A percentile compares a stretch with the other conserved stretches of the same genome.
Conservation (phyloP, 805 yeast genomes). For the Metschnikowia similis region DNA sequence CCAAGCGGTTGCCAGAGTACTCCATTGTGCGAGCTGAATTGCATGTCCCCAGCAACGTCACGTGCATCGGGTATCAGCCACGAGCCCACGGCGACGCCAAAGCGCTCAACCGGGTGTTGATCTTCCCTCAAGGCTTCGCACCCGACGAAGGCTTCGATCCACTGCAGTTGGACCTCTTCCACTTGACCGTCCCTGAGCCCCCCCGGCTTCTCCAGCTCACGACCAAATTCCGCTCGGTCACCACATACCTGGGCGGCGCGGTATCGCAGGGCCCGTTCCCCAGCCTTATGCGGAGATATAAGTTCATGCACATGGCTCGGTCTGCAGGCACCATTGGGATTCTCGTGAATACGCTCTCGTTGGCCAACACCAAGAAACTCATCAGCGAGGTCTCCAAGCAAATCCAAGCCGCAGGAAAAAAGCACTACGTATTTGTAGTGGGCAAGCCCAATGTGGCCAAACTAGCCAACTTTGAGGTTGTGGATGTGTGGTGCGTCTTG, state of each 20-base stretch:
- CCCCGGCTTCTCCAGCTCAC: slow-evolving; percentile 74
- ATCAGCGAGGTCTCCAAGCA: slow-evolving; percentile 57
- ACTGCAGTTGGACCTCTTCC: slow-evolving; percentile 57
- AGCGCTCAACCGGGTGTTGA: slow-evolving; percentile 16
- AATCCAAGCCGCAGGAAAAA: slow-evolving; percentile 75
- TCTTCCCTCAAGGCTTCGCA: not conserved
- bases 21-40: slow-evolving; percentile 33
- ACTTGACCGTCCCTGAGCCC: slow-evolving; percentile 67
- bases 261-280: slow-evolving; percentile 62
- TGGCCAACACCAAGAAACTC: slow-evolving; percentile 66
- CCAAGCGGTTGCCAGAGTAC: slow-evolving; percentile 24
- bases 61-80: slow-evolving; percentile 41
- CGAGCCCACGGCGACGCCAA: not conserved
- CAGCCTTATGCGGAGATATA: slow-evolving; percentile 76
- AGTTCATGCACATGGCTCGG: slow-evolving; percentile 82
- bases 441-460: slow-evolving; percentile 98
- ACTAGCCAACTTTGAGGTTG: slow-evolving; percentile 89
- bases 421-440: slow-evolving; percentile 90
- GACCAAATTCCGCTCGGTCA: slow-evolving; percentile 58
- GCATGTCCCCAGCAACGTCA: slow-evolving; percentile 23
- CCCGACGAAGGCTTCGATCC: slow-evolving; percentile 17
- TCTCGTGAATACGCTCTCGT: slow-evolving; percentile 82
- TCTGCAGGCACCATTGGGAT: slow-evolving; percentile 91
- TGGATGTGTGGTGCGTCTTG: slow-evolving; percentile 89
- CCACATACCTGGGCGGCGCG: slow-evolving; percentile 44